Evolutionary conservation across 2,329 filamentous ascomycete species (phyloP), one percentile per base, ranked within the genome.

Genomic region (Teratosphaeriaceae sp.): DNA sequence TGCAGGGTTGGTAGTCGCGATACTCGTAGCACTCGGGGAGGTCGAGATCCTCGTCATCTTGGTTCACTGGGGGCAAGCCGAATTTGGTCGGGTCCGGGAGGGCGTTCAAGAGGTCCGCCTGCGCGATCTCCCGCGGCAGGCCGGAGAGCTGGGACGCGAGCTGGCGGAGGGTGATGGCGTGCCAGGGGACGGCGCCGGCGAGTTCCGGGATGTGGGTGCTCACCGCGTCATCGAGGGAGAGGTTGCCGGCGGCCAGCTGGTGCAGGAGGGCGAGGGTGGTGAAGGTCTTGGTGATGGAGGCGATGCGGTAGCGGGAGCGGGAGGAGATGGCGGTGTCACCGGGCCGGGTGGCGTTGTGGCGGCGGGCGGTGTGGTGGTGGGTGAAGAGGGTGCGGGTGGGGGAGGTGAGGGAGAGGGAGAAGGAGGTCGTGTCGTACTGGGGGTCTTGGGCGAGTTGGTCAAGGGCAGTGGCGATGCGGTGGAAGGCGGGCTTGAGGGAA

Each of bases 211-310:
- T 64, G 3, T 76, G 44, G 0, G 55, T 30, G 0, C 64, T 62
- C 0, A 78, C 48, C 23, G 76, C 68, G 4, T 65, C 66, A 5
- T 70, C 65, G 0, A 79, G 61, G 2, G 56, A 57, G 0, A 79
- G 49, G 0, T 70, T 60, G 0, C 73, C 74, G 5, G 70, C 66
- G 21, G 78, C 72, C 2, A 78, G 72, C 39, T 73, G 73, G 41
- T 78, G 70, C 11, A 80, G 54, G 2, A 69, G 65, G 2, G 74
- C 72, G 38, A 80, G 67, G 2, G 68, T 67, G 2, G 75, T 70
- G 42, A 76, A 55, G 2, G 78, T 56, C 42, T 71, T 71, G 5
- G 67, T 68, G 41, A 60, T 56, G 2, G 53, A 58, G 3, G 61
- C 60, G 11, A 64, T 58, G n/a, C 67, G 60, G 47, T 70, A 71